A percentile compares a stretch with the other conserved stretches of the same genome.
These are phyloP conservation scores for Kandelia obovata DNA, from an alignment of 345 rosid species.

Conservation along the genomic window DNA sequence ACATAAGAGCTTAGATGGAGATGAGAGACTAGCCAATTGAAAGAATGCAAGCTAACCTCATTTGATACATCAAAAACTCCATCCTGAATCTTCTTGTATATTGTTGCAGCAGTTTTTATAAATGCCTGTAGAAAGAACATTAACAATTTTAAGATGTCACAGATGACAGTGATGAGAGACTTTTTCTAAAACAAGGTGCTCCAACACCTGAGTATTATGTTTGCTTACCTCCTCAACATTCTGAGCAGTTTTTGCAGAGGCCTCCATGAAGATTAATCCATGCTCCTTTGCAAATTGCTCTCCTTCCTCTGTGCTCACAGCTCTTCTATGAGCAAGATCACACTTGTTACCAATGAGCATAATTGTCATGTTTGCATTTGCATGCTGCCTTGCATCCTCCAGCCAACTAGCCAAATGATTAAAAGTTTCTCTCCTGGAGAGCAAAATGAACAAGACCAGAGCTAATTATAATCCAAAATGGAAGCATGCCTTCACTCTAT, in stretches of 20 bases:
- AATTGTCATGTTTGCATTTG: slow-evolving; percentile 94
- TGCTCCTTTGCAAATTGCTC: slow-evolving; percentile 95
- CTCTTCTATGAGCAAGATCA: slow-evolving; percentile 96
- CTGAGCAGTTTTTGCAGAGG: slow-evolving; percentile 97
- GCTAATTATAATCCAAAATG: neutral
- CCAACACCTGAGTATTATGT: neutral
- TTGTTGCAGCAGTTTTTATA: slow-evolving; percentile 88
- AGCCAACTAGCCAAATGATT: slow-evolving; percentile 96
- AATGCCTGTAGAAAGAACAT: slow-evolving; percentile 55
- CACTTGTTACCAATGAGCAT: slow-evolving; percentile 94
- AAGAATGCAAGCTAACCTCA: slow-evolving; percentile 47
- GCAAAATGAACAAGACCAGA: neutral
- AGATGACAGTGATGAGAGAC: neutral
- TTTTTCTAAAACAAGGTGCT: neutral
- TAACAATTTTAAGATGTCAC: neutral
- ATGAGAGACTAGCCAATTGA: neutral
- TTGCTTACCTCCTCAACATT: slow-evolving; percentile 83
- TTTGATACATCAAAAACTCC: slow-evolving; percentile 97
- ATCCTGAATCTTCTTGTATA: slow-evolving; percentile 95
- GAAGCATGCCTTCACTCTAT: neutral
- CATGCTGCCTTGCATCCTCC: slow-evolving; percentile 97
- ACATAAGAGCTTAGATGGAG: neutral
- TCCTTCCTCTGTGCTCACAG: slow-evolving; percentile 93
- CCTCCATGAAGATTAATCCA: slow-evolving; percentile 97
- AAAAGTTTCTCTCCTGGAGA: slow-evolving; percentile 81